Evolutionary conservation across 805 yeast species (phyloP), one percentile per base, ranked within the genome.

Genomic region (Metschnikowia shivogae): DNA sequence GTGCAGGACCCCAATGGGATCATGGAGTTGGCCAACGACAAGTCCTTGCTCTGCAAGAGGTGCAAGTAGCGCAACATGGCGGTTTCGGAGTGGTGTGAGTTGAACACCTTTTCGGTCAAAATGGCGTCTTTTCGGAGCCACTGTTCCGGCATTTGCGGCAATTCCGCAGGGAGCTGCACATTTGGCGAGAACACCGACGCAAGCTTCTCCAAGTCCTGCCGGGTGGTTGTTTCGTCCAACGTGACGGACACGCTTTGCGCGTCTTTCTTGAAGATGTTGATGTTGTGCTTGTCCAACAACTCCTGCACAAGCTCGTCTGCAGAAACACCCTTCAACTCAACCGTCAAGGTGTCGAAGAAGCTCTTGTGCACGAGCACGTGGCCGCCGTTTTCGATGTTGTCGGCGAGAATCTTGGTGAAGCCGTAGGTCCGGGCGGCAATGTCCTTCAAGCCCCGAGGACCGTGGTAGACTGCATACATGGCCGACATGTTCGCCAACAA

Each of bases 1-100:
- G 99, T 93, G 73, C 99, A 93, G 6, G 97, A 88, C 22, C 99
- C 99, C 51, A 93, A 76, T 19, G 99, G 95, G 50, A 93, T 93
- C 99, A 93, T 93, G 5, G 97, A 86, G 60, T 89, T 86, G 9
- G 98, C 97, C 47, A 93, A 74, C 0, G 98, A 92, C 48, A 93
- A 73, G 70, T 93, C 99, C 68, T 86, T 89, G 48, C 67, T 62
- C 68, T 93, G 98, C 43, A 93, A 73, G 48, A 78, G 76, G 61
- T 89, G 93, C 57, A 93, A 70, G 68, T 93, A 93, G 63, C 99
- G 81, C 55, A 93, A 75, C 86, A 93, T 85, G 42, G 96, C 83
- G 27, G 99, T 93, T 70, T 93, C 99, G 6, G 96, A 85, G 61
- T 89, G 98, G 65, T 93, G 82, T 19, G 78, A 66, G 68, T 87